Evolutionary conservation across 2,329 filamentous ascomycete genomes (phyloP), one percentile per base, ranked within the genome.

Genomic region (Talaromyces verruculosus): DNA sequence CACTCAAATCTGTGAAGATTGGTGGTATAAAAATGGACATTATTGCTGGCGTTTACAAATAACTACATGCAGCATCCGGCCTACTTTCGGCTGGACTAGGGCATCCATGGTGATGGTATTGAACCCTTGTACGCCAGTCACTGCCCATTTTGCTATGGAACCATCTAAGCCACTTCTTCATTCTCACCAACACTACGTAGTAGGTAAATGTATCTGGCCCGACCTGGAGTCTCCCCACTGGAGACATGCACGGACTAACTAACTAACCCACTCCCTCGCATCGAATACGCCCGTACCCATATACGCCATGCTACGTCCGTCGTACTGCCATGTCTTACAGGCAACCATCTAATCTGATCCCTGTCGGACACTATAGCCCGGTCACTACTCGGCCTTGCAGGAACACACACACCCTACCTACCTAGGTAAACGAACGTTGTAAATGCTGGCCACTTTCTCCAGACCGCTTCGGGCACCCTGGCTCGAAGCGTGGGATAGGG

Each of bases 391-490:
- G 37, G 35, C 2, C 35, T 33, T 33, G 28, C 28, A 35, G 28
- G 51, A 35, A 55, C 25, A 25, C 25, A 25, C 3, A 25, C 25
- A 25, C 25, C 25, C 25, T 25, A 25, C 25, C 25, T 25, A 25
- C 25, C 25, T 25, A 25, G 2, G 25, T 3, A 3, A 25, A 25
- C 25, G 25, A 25, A 25, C 17, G 5, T 35, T 55, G 7, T 13
- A 3, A 19, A 55, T 22, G 51, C n/a, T 53, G 53, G 19, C 11
- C 33, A 15, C 19, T 25, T 28, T 28, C 28, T 45, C 61, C 61
- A 64, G 62, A 64, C 62, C 62, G 62, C 62, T 43, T 49, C 47
- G 45, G 33, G 37, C 28, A 19, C 25, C 51, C 25, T 30, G 35
- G 11, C 33, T 57, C 11, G 8, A 11, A 25, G 47, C 41, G 41